Evolutionary conservation across 139 green algal genomes (phyloP), one percentile per base, ranked within the genome.

Genomic region (Pedinophyceae sp.): DNA sequence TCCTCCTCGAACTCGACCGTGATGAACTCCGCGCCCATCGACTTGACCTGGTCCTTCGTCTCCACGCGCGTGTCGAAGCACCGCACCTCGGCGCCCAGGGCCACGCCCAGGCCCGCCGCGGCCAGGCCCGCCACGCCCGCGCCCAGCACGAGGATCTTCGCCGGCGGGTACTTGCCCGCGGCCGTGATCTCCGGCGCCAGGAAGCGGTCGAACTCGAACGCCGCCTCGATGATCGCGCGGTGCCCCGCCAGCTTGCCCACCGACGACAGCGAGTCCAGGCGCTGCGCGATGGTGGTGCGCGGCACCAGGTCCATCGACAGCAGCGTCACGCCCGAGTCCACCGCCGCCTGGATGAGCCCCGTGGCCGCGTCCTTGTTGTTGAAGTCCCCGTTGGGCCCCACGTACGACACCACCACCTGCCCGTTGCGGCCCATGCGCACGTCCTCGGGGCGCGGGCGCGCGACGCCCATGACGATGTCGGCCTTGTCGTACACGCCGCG

Each of bases 161-260:
- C 79, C 2, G 80, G 81, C 0, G 78, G 78, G 18, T 87, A 72
- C 41, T 76, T 64, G 13, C 84, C 84, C 15, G 84, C 85, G 3
- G 85, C 85, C 0, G 85, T 94, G 66, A 94, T 94, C 74, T 94
- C 80, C 20, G 80, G 80, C 3, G 75, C 80, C 64, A 93, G 86
- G 73, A 93, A 85, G 50, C 82, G 70, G 4, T 73, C 75, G 64
- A 91, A 93, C 62, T 81, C 59, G 38, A 80, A 58, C 1, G 76
- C 70, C 0, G 83, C 83, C 70, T 93, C 83, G 1, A 88, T 59
- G 5, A 93, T 72, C 13, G 83, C 79, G 34, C 81, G 74, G 64
- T 52, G 84, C 4, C 81, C 82, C 2, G 83, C 82, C 34, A 90
- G 87, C 68, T 88, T 91, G 49, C 82, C 83, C 82, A 88, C 84